phyloP scores from a whole-genome alignment of 176 grass and related monocot species.

The Rhynchospora tenuis region DNA sequence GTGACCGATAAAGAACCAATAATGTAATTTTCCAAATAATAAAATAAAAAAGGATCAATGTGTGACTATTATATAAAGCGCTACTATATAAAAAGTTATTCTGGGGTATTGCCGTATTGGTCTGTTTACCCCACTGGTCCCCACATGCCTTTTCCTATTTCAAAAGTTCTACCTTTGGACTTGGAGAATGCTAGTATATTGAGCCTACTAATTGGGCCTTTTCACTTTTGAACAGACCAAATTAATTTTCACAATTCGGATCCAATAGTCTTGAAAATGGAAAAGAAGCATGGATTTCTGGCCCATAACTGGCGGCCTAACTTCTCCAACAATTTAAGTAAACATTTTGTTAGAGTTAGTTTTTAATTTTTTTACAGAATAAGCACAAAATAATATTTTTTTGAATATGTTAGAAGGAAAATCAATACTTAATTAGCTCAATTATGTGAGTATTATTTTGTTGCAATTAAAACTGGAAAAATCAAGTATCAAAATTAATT shows the following conservation, averaged over 20 bases:
- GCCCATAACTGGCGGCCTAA: background rate
- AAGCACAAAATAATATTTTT: too few relatives aligned
- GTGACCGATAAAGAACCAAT: background rate
- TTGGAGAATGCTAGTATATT: background rate
- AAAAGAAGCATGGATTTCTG: background rate
- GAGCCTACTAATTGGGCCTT: background rate
- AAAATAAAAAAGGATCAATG: too few relatives aligned
- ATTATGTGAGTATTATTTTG: too few relatives aligned
- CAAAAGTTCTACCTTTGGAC: background rate
- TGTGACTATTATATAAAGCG: background rate
- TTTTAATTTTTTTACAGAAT: too few relatives aligned
- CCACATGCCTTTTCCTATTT: background rate
- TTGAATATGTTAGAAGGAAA: too few relatives aligned
- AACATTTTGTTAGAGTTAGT: too few relatives aligned
- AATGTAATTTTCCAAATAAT: background rate
- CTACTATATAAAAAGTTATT: background rate
- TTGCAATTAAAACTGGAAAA: too few relatives aligned
- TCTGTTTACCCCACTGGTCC: background rate
- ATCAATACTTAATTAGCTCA: too few relatives aligned
- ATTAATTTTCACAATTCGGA: background rate
- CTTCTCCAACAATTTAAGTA: too few relatives aligned
- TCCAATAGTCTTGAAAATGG: background rate
- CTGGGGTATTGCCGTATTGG: background rate
- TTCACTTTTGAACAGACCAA: too few relatives aligned
- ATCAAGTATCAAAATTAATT: too few relatives aligned